Base-by-base conservation (phyloP, 1,284 basidiomycete species). In the Ceratobasidium sp. region DNA sequence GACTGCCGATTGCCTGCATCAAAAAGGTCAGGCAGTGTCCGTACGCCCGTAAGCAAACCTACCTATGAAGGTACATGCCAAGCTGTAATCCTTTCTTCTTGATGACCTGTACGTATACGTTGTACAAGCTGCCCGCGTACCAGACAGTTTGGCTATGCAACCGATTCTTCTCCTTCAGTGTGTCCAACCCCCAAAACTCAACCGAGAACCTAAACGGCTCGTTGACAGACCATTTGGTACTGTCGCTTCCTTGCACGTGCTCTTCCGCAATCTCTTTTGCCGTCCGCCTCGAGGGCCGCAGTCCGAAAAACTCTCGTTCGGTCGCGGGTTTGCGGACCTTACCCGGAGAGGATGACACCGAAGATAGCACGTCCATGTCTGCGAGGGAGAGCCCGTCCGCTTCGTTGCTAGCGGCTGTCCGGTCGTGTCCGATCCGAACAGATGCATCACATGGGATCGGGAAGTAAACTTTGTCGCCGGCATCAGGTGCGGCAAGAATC, bases 141-240 rank as follows among this genome's bases (percentile, higher is more conserved):
- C 91, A 93, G 43, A 94, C 83, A 2, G 90, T 92, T 65, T 89
- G 88, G 4, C 88, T 91, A 76, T 92, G 85, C 69, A 92, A 84
- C 75, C 94, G 85, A 71, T 89, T 89, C 81, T 95, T 96, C 73
- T 97, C 94, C 72, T 89, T 90, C 55, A 97, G 84, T 58, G 85
- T 83, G 76, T 93, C 91, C 30, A 95, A 85, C 76, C 93, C 92
- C 89, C 92, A 97, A 79, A 97, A 97, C 80, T 97, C 95, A 59
- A 94, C 92, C 4, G 88, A 88, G 78, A 97, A 82, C 45, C 83
- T 79, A 80, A 85, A 91, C 0, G 94, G 94, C 60, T 94, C 81
- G 39, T 79, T 77, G 36, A 77, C 78, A 4, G 80, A 79, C 80
- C 80, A 82, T 46, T 77, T 76, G 30, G 77, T 75, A 9, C 28